Conservation (phyloP, 257 asterid species). For the Parsonsia alboflavescens region DNA sequence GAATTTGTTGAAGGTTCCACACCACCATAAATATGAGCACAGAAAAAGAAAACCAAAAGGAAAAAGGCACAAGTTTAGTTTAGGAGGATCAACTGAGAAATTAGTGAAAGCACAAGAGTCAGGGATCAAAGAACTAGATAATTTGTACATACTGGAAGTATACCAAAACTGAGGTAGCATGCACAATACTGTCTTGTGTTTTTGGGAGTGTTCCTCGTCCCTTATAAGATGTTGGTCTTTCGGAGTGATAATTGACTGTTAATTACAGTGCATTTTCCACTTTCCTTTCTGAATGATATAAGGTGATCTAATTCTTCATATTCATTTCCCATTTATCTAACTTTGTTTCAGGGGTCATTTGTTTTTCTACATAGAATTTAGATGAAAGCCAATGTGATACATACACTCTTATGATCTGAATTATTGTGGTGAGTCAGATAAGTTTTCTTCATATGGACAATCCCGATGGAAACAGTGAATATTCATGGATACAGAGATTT, state of each 20-base stretch:
- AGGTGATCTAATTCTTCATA: not conserved
- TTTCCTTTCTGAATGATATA: not conserved
- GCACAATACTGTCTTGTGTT: not conserved
- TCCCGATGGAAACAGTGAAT: constrained; percentile 33
- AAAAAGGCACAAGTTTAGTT: not conserved
- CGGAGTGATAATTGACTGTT: not conserved
- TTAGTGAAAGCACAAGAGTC: not conserved
- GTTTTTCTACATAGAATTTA: not conserved
- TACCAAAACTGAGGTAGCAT: not conserved
- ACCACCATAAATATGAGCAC: not conserved
- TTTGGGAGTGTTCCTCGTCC: not conserved
- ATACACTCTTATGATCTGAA: constrained; percentile 1
- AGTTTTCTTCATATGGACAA: constrained; percentile 37
- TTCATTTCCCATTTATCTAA: not conserved
- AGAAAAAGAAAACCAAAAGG: not conserved
- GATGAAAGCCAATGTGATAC: not conserved
- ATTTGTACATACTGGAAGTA: not conserved
- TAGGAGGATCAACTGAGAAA: not conserved
- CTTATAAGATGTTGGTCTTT: not conserved
- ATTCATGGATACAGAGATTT: constrained; percentile 61
- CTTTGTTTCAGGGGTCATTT: not conserved
- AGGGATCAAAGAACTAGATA: not conserved
- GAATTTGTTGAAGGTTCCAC: not conserved
- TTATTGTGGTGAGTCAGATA: constrained; percentile 14
- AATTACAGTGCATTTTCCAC: not conserved